These are phyloP conservation scores for Lathyrus oleraceus DNA, from an alignment of 306 rosid species.

Conservation along the genomic window DNA sequence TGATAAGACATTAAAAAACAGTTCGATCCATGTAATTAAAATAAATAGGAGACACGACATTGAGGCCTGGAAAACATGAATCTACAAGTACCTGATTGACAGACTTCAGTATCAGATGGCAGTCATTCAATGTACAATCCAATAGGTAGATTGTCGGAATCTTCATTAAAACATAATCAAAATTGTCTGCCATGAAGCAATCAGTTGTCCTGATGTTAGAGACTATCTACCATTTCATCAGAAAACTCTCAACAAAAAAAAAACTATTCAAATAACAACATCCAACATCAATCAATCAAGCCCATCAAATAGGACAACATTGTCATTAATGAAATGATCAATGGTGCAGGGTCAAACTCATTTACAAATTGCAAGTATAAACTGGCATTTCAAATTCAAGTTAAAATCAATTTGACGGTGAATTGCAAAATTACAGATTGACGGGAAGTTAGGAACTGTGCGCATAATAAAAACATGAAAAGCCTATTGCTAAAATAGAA, in stretches of 20 bases:
- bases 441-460: neutral
- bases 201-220: slow-evolving; percentile 34
- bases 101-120: slow-evolving; percentile 67
- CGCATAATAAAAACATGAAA: slow-evolving; percentile 10
- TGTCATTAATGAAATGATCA: slow-evolving; percentile 12
- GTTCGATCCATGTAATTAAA: neutral
- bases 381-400: slow-evolving; percentile 3
- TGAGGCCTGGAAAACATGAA: slow-evolving; percentile 13
- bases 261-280: slow-evolving; percentile 21
- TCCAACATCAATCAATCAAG: slow-evolving; percentile 23
- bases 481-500: slow-evolving; percentile 6
- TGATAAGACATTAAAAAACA: neutral
- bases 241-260: slow-evolving; percentile 20
- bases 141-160: slow-evolving; percentile 76
- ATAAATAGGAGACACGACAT: slow-evolving; percentile 11
- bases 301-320: slow-evolving; percentile 23
- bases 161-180: slow-evolving; percentile 44
- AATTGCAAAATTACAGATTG: neutral
- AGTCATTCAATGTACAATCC: slow-evolving; percentile 90
- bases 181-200: slow-evolving; percentile 53
- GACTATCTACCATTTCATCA: slow-evolving; percentile 31
- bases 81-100: slow-evolving; percentile 63
- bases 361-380: slow-evolving; percentile 2
- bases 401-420: slow-evolving; percentile 19
- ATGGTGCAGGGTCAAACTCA: slow-evolving; percentile 17